Evolutionary conservation across 495 filamentous ascomycete species (phyloP), one percentile per base, ranked within the genome.

Genomic region (Lophiostoma macrostomum): DNA sequence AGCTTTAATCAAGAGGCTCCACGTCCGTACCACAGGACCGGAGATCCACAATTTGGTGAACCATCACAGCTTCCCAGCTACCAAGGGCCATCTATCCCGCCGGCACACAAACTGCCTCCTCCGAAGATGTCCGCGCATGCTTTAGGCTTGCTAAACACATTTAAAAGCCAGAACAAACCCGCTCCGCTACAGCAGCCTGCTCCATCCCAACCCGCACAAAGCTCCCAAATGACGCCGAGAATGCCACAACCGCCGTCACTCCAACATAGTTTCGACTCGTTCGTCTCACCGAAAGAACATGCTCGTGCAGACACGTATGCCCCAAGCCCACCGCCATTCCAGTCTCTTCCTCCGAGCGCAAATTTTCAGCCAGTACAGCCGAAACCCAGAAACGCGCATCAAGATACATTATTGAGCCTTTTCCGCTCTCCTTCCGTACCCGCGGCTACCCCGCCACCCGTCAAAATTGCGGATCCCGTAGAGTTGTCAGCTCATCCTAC

Each of bases 41-140:
- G 75, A 7, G 77, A 80, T 50, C 76, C 53, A 10, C 47, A 57
- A 43, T 62, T 57, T 39, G 48, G 77, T 45, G 72, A 74, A 25
- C 19, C 41, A 16, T 39, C 50, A 3, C 46, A 52, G 40, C 48
- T 56, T 27, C 55, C 49, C n/a, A 49, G 45, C 8, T 2, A 40
- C 19, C 69, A 74, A 59, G 71, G 74, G 29, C 68, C 76, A 23
- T 64, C 67, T 39, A 69, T 80, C 35, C 79, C 81, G 27, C 72
- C 78, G 55, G 77, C 82, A 30, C 79, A 73, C 61, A 76, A 79
- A 40, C 61, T 80, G 20, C 80, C 78, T 10, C 70, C 76, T 30
- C 84, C 81, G 5, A 80, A 83, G 59, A 73, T 89, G 31, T 85
- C 42, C 14, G 50, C 54, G 8, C 69, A 72, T 47, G 48, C 63